Conservation (phyloP, 169 alveolate genomes). For the Cryptosporidium meleagridis region DNA sequence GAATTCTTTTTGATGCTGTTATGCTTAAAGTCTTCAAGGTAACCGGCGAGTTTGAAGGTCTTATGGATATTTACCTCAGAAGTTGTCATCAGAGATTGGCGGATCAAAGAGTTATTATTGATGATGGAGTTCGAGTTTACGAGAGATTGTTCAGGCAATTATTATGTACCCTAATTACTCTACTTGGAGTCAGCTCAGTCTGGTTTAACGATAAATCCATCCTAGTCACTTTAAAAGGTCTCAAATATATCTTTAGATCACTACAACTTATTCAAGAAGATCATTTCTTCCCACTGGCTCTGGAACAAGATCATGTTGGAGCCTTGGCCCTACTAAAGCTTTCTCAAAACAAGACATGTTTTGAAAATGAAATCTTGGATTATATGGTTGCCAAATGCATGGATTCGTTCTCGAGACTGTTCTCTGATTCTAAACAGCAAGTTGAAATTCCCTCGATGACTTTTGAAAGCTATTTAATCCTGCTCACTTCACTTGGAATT, state of each 20-base stretch:
- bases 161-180: constrained; percentile 41
- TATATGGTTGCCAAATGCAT: constrained; percentile 20
- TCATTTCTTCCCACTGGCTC: constrained; percentile 37
- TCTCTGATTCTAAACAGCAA: not conserved
- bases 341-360: constrained; percentile 24
- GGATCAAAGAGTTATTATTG: not conserved
- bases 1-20: constrained; percentile 42
- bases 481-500: constrained; percentile 28
- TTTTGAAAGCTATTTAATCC: constrained; percentile 40
- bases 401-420: constrained; percentile 22
- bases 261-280: constrained; percentile 33
- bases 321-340: constrained; percentile 49
- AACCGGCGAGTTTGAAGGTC: constrained; percentile 15
- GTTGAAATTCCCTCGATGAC: constrained; percentile 56
- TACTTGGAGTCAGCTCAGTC: constrained; percentile 47
- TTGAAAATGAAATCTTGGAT: constrained; percentile 23
- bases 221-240: constrained; percentile 2
- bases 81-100: not conserved
- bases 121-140: not conserved
- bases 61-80: constrained; percentile 1
- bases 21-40: constrained; percentile 1
- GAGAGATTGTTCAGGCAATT: constrained; percentile 45
- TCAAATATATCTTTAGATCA: constrained; percentile 33
- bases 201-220: constrained; percentile 50
- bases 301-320: constrained; percentile 71